Evolutionary conservation across 169 alveolate species (phyloP), one percentile per base, ranked within the genome.

Genomic region (Pseudocohnilembus persalinus): DNA sequence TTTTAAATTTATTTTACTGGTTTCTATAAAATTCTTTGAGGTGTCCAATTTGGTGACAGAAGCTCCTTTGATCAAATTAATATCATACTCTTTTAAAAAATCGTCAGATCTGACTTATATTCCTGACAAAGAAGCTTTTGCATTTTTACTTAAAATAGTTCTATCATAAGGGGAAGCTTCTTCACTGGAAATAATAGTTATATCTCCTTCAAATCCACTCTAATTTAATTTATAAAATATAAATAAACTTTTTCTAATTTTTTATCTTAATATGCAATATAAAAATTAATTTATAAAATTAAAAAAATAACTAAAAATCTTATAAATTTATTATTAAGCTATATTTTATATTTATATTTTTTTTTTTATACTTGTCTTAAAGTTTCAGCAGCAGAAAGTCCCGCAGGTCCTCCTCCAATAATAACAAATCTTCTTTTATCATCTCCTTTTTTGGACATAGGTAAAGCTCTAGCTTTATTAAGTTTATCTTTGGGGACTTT

Each of bases 331-430:
- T n/a, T n/a, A n/a, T n/a, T n/a, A n/a, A n/a, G n/a, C n/a, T n/a
- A n/a, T n/a, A n/a, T n/a, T n/a, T n/a, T n/a, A n/a, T n/a, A n/a
- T n/a, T n/a, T n/a, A n/a, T n/a, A n/a, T n/a, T n/a, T n/a, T n/a
- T n/a, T n/a, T n/a, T n/a, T n/a, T n/a, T 11, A 11, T 49, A 92
- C 80, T 81, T 92, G 78, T 80, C 96, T 77, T 29, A 93, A 83
- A 73, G 94, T 84, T 79, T 90, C 96, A 35, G 96, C 96, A 34
- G 94, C 93, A 75, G 81, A 30, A 16, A 89, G 77, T 25, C 94
- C 94, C 65, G 94, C 94, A 29, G 92, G 88, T 11, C 95, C 95
- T 63, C 96, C 96, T 74, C 96, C 96, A 32, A 90, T 77, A 74
- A 93, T 90, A 16, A 93, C 94, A 49, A 76, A 82, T 15, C 76